Conservation (phyloP, 352 stramenopile genomes). For the Globisporangium nagaii region DNA sequence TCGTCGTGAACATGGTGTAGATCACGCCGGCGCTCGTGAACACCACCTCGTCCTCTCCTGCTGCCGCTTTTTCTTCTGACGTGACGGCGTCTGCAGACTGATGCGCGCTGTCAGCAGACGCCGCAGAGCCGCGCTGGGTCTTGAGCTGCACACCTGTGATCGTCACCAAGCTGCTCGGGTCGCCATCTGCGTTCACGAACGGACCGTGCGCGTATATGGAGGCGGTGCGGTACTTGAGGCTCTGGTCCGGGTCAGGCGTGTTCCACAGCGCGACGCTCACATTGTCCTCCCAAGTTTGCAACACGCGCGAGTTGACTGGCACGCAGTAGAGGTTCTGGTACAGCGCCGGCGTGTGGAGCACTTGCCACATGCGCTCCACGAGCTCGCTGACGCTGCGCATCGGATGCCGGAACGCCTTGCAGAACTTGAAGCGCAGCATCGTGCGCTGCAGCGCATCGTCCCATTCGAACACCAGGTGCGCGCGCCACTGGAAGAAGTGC, state of each 20-base stretch:
- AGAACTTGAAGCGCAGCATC: constrained; percentile 8
- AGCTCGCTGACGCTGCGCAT: not conserved
- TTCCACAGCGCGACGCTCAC: constrained; percentile 10
- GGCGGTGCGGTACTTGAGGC: not conserved
- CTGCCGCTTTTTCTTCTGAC: too few relatives aligned
- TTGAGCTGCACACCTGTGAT: constrained; percentile 5
- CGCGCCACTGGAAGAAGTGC: constrained; percentile 6
- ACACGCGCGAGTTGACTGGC: constrained; percentile 1
- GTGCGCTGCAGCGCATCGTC: not conserved
- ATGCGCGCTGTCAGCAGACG: not conserved
- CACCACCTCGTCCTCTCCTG: not conserved
- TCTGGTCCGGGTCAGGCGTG: not conserved
- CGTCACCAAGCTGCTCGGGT: not conserved
- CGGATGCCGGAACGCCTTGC: constrained; percentile 1
- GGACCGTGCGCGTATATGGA: not conserved
- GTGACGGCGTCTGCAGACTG: not conserved
- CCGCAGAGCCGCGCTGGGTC: not conserved
- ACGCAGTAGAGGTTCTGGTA: constrained; percentile 3
- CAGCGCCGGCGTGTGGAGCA: constrained; percentile 6
- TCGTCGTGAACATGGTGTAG: not conserved
- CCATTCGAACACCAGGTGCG: not conserved
- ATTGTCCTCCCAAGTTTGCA: constrained; percentile 1
- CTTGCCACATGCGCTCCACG: not conserved
- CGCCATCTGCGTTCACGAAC: not conserved
- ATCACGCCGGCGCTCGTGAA: not conserved